Percentiles rank a stretch among this genome's conserved stretches.
Conservation (phyloP, 805 yeast genomes). For the Ogataea glucozyma region DNA sequence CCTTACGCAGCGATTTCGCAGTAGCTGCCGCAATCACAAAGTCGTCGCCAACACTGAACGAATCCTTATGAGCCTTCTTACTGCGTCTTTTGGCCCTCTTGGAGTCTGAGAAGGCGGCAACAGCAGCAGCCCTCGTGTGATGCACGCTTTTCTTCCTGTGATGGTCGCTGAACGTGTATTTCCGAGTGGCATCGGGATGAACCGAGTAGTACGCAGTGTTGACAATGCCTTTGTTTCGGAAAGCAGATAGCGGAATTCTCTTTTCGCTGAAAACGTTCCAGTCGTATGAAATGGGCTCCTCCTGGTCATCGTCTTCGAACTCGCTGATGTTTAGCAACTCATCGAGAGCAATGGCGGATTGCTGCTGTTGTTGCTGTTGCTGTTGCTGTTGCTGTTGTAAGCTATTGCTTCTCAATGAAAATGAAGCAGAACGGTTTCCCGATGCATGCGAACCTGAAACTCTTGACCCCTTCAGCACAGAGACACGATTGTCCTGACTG, state of each 20-base stretch:
- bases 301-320: constrained; percentile 71
- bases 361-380: constrained; percentile 13
- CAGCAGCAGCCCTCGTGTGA: constrained; percentile 17
- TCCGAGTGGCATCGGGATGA: constrained; percentile 25
- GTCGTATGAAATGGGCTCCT: constrained; percentile 34
- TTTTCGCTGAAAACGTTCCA: constrained; percentile 37
- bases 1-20: constrained; percentile 20
- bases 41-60: constrained; percentile 26
- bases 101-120: constrained; percentile 20
- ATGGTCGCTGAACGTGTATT: constrained; percentile 28
- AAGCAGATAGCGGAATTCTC: constrained; percentile 83
- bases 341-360: constrained; percentile 52
- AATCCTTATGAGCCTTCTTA: constrained; percentile 31
- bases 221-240: constrained; percentile 71
- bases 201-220: constrained; percentile 21
- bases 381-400: too few species aligned
- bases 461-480: constrained; percentile 28
- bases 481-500: constrained; percentile 27
- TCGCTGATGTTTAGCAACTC: constrained; percentile 88
- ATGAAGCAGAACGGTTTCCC: too few species aligned
- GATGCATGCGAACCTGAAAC: too few species aligned
- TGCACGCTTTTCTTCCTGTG: constrained; percentile 15
- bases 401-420: too few species aligned
- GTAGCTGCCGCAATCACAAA: constrained; percentile 25
- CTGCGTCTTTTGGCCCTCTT: constrained; percentile 35